Evolutionary conservation across 73 alveolate genomes (phyloP).

Genomic region (Paramecium biaurelia): DNA sequence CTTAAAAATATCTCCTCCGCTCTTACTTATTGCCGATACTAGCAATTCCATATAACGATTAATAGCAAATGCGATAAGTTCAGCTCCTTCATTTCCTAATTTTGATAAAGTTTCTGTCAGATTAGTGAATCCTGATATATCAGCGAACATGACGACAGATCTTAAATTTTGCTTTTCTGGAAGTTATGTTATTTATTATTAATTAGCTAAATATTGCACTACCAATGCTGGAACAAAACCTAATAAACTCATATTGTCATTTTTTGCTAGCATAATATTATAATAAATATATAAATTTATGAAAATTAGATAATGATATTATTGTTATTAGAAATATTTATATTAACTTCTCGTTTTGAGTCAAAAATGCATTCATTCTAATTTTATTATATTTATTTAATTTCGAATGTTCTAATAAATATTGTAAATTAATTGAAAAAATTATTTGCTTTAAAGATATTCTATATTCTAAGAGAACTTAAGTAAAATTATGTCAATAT

Average conservation of each 20-base stretch:
- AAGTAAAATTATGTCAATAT: neutral
- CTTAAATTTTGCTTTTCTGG: constrained; percentile 57
- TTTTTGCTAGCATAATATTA: neutral
- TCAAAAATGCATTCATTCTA: too few species aligned
- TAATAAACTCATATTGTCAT: neutral
- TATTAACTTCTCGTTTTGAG: too few species aligned
- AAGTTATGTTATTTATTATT: neutral
- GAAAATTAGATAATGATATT: too few species aligned
- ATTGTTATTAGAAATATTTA: too few species aligned
- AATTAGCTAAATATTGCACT: constrained; percentile 16
- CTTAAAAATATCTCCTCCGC: constrained; percentile 97
- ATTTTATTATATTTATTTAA: too few species aligned
- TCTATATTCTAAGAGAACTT: too few species aligned
- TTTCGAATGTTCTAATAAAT: neutral
- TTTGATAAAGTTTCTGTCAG: constrained; percentile 62
- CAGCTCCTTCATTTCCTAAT: constrained; percentile 93
- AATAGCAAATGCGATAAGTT: constrained; percentile 87
- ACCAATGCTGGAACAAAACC: constrained; percentile 67
- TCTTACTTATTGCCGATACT: constrained; percentile 82
- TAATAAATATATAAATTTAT: too few species aligned
- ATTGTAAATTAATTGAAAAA: neutral
- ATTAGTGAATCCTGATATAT: constrained; percentile 62
- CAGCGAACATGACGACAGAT: constrained; percentile 68
- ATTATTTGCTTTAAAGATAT: too few species aligned
- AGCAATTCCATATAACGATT: constrained; percentile 93